Evolutionary conservation across 768 basidiomycete genomes (phyloP).

Genomic region (Cubamyces lactineus): DNA sequence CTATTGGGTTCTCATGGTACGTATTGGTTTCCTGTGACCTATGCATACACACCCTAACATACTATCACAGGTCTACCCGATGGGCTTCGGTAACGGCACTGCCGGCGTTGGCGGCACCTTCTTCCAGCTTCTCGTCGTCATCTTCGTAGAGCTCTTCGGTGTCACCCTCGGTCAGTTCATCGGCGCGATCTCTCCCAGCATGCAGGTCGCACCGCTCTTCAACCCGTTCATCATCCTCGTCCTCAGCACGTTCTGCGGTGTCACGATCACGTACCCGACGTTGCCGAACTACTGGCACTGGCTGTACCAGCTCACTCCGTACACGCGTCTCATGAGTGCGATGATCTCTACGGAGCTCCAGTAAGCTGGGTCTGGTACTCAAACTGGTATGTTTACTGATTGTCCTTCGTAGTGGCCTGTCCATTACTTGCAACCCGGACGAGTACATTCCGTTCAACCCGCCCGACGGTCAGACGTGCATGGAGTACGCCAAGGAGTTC

Average conservation of each 20-base stretch:
- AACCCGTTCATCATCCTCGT: conserved; percentile 75
- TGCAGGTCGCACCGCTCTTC: conserved; percentile 75
- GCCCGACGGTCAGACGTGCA: conserved; percentile 74
- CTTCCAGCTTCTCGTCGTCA: conserved; percentile 69
- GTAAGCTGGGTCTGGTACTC: conserved; percentile 36
- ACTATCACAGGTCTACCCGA: conserved; percentile 53
- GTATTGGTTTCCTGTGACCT: conserved; percentile 21
- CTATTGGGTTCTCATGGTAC: conserved; percentile 78
- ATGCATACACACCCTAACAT: background rate
- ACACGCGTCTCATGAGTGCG: conserved; percentile 69
- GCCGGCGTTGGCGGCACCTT: conserved; percentile 65
- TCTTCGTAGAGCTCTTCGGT: conserved; percentile 73
- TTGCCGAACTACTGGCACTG: conserved; percentile 75
- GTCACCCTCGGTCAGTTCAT: conserved; percentile 78
- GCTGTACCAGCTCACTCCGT: conserved; percentile 75
- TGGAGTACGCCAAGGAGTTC: conserved; percentile 70
- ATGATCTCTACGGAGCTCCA: conserved; percentile 81
- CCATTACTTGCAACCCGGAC: conserved; percentile 61
- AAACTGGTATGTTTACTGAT: conserved; percentile 26
- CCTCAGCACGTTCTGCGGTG: conserved; percentile 78
- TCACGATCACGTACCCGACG: conserved; percentile 70
- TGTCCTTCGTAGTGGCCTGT: conserved; percentile 53
- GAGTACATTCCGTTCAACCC: conserved; percentile 78
- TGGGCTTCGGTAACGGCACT: conserved; percentile 66
- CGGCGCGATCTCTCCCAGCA: conserved; percentile 74